Evolutionary conservation across 2,329 filamentous ascomycete species (phyloP), one percentile per base, ranked within the genome.

Genomic region (Cladosporium sphaerospermum): DNA sequence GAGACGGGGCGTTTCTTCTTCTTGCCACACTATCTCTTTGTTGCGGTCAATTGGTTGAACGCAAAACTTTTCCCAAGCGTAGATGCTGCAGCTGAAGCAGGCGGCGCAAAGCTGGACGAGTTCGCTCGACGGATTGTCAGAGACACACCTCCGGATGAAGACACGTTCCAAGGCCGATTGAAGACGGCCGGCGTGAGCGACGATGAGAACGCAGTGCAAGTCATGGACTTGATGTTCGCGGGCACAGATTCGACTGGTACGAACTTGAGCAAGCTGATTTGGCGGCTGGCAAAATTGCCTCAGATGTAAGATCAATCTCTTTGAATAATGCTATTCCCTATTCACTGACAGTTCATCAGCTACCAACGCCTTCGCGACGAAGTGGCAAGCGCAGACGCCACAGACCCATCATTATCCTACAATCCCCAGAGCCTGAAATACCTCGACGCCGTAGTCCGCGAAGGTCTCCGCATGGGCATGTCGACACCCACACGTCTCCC

Each of bases 1-100:
- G 77, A 74, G 4, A 74, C 80, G 6, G 77, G 78, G 0, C 68
- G 76, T 3, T 79, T 81, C 60, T 79, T 81, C 61, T 79, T 79
- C 57, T 61, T 81, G 1, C 76, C 75, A 1, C 73, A 68, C 19
- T 64, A 56, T 42, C 59, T 69, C 3, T 76, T 78, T 54, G 53
- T 66, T 10, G 61, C 68, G 11, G 57, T 75, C 18, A 73, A 76
- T 36, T 70, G 68, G 55, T 16, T 44, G 31, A 44, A 18, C 18
- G 41, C 48, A 10, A 44, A 28, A 19, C 8, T 51, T 7, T 67
- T 65, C 42, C 65, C 66, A 3, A 60, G 66, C 4, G 68, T 69
- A 32, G 61, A 61, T 9, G 65, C 67, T 53, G 57, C 64, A 7
- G 62, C 66, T 8, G 68, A 67, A 1, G 58, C 62, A 1, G 62